Conservation (phyloP, 148 eudicot genomes). For the Cornus kousa region DNA sequence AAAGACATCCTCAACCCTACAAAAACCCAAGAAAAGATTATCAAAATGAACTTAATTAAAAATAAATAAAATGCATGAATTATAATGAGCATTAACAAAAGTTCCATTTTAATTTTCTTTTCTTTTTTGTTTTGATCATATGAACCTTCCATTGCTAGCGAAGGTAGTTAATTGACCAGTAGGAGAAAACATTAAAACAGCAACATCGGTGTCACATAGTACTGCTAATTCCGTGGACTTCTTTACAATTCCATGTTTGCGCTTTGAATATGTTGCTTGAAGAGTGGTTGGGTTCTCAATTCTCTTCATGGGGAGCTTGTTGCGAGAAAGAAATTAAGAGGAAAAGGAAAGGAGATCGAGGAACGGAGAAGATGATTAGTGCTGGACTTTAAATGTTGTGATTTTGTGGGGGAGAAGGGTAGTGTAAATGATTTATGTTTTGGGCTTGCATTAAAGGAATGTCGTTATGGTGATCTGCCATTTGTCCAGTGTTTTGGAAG, state of each 20-base stretch:
- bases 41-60: not conserved
- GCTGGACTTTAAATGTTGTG: not conserved
- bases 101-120: too few species aligned
- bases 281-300: constrained; percentile 21
- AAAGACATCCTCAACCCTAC: constrained; percentile 35
- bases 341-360: not conserved
- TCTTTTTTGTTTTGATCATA: not conserved
- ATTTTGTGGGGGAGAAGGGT: not conserved
- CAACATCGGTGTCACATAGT: constrained; percentile 36
- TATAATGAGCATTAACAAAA: not conserved
- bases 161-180: constrained; percentile 26
- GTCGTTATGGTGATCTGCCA: not conserved
- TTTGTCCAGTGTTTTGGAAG: not conserved
- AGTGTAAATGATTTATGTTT: not conserved
- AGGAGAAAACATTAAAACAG: constrained; percentile 39
- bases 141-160: constrained; percentile 29
- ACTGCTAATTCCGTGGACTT: constrained; percentile 32
- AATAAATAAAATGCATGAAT: too few species aligned
- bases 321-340: constrained; percentile 6
- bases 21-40: constrained; percentile 3
- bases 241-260: constrained; percentile 29
- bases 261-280: constrained; percentile 25
- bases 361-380: not conserved
- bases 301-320: constrained; percentile 27
- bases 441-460: not conserved